Base-by-base conservation (phyloP, 2,329 filamentous ascomycete genomes). In the Curvularia hawaiiensis region DNA sequence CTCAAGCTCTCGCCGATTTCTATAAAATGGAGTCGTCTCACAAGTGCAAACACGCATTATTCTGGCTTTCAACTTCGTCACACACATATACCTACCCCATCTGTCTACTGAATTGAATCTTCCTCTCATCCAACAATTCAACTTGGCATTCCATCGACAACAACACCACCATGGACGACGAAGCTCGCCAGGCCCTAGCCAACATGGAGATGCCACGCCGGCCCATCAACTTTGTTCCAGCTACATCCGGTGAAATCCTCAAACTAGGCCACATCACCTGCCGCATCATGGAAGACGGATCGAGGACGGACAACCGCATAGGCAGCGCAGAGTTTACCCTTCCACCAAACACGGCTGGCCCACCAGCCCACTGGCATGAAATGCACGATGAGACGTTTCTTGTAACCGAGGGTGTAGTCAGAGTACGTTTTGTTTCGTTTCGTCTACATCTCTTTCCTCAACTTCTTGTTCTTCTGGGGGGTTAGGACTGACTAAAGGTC, bases 361-460 rank as follows among this genome's bases (percentile, higher is more conserved):
- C 82, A 1, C 79, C 79, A 43, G 75, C 79, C 1, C 80, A 83
- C 68, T 85, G 80, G 80, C 81, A 85, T 64, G 80, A 84, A 63
- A 84, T 84, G 83, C 74, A 76, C 59, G 73, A 86, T 71, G 83
- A 86, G 73, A 84, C 81, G 8, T 86, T 85, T 73, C 78, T 84
- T 43, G 77, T 84, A n/a, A 83, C 79, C 0, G 72, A 79, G 52
- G 83, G 83, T 6, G 79, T 71, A 2, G 75, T 85, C 18, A 40
- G 54, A 9, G 54, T 57, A 49, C n/a, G 54, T 54, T 10, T 33
- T 1, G 7, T 7, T 30, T 8, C n/a, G n/a, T 2, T n/a, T 20
- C 18, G 7, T 28, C 16, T 31, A 4, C 9, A 28, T 28, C 9
- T 22, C 16, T 5, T 46, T 11, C n/a, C 30, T 31, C 30, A 31